Evolutionary conservation across 78 protist species (phyloP).

Genomic region (Planoprotostelium fungivorum): DNA sequence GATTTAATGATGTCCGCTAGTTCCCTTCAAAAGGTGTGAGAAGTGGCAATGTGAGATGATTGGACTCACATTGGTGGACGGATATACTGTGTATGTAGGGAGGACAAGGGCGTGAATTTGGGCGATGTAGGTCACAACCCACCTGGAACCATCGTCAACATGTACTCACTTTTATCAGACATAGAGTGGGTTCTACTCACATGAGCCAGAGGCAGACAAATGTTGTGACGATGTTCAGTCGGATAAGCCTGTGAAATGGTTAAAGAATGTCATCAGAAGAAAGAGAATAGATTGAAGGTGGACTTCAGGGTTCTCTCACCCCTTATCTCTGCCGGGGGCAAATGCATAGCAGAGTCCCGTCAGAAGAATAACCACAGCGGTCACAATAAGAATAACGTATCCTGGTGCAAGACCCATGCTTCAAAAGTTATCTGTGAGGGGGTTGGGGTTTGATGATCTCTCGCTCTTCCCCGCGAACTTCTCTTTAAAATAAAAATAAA

Average conservation of each 20-base stretch:
- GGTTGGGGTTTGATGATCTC: too few relatives aligned
- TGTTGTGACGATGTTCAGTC: background rate
- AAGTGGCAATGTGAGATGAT: too few relatives aligned
- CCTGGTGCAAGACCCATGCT: background rate
- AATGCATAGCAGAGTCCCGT: background rate
- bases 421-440: too few relatives aligned
- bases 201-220: background rate
- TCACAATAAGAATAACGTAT: background rate
- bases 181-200: too few relatives aligned
- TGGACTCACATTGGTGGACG: too few relatives aligned
- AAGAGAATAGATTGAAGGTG: too few relatives aligned
- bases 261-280: background rate
- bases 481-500: too few relatives aligned
- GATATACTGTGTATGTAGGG: background rate
- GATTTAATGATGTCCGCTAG: too few relatives aligned
- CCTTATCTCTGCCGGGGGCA: background rate
- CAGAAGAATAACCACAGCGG: background rate
- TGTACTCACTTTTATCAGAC: too few relatives aligned
- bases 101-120: background rate
- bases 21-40: too few relatives aligned
- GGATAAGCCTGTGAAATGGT: background rate
- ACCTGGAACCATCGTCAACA: background rate
- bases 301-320: too few relatives aligned
- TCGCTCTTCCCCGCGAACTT: too few relatives aligned
- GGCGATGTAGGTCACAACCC: background rate